phyloP scores from a whole-genome alignment of 805 yeast genomes.

The Candida stauntonica region DNA sequence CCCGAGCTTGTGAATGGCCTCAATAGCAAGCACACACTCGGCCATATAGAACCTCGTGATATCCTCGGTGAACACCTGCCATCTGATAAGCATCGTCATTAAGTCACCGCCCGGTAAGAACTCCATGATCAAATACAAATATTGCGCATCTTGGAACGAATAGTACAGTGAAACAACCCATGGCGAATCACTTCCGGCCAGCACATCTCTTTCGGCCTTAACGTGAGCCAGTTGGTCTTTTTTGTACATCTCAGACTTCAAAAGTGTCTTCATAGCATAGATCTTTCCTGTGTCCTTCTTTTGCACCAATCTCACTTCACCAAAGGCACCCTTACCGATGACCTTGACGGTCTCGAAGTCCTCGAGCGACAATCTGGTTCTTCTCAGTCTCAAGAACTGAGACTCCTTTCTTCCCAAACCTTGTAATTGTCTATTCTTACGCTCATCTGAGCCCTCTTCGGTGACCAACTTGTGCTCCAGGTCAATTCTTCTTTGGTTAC shows the following conservation, averaged over 20 bases:
- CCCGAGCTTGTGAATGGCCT: conserved; percentile 90
- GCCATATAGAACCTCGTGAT: conserved; percentile 94
- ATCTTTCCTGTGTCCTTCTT: conserved; percentile 93
- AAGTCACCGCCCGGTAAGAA: conserved; percentile 99
- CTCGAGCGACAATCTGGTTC: conserved; percentile 86
- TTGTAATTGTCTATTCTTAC: conserved; percentile 72
- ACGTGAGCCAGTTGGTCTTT: conserved; percentile 95
- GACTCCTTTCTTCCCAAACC: conserved; percentile 87
- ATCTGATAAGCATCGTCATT: conserved; percentile 87
- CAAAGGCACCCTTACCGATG: conserved; percentile 99
- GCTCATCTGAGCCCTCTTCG: conserved; percentile 56
- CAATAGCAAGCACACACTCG: conserved; percentile 95
- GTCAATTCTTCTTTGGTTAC: conserved; percentile 88
- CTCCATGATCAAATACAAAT: conserved; percentile 94
- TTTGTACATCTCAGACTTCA: conserved; percentile 79
- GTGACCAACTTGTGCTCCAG: conserved; percentile 77
- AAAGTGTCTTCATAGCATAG: conserved; percentile 89
- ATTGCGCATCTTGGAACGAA: conserved; percentile 92
- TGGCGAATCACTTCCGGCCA: conserved; percentile 90
- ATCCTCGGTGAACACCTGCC: conserved; percentile 89
- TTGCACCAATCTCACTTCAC: conserved; percentile 92
- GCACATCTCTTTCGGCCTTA: conserved; percentile 91
- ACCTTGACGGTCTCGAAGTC: conserved; percentile 96
- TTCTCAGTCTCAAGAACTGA: conserved; percentile 78
- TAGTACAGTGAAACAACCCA: conserved; percentile 94